Conservation (phyloP, 768 basidiomycete species). For the Rhizopogon roseolus region DNA sequence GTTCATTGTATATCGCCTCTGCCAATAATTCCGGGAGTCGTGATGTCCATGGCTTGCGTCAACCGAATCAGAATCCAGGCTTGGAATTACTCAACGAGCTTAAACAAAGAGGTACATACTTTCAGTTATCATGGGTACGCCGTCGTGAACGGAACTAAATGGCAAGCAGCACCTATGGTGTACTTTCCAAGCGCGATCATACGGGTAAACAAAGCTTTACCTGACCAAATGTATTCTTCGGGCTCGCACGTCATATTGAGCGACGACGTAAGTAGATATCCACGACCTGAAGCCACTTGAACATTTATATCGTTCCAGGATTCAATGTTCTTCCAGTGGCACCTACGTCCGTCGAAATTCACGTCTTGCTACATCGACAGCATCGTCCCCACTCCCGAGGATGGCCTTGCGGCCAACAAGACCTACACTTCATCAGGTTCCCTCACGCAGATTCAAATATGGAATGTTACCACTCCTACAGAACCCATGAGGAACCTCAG, state of each 20-base stretch:
- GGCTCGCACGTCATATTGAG: background rate
- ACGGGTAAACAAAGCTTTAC: slow-evolving; percentile 1
- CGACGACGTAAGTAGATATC: background rate
- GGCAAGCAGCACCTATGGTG: background rate
- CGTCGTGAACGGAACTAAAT: background rate
- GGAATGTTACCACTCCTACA: slow-evolving; percentile 11
- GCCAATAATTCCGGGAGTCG: background rate
- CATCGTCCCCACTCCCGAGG: slow-evolving; percentile 8
- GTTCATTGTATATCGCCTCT: background rate
- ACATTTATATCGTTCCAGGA: slow-evolving; percentile 8
- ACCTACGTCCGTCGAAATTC: slow-evolving; percentile 6
- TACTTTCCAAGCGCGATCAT: background rate
- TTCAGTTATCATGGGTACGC: background rate
- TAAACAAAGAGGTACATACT: background rate
- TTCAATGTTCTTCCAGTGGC: slow-evolving; percentile 20
- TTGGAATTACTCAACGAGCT: background rate
- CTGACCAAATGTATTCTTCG: background rate
- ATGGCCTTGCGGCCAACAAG: slow-evolving; percentile 9
- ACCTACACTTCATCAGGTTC: slow-evolving; percentile 9
- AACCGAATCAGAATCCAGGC: background rate
- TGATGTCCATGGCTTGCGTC: background rate
- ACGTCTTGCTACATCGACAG: slow-evolving; percentile 12
- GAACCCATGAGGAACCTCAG: slow-evolving; percentile 3
- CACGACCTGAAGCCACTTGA: background rate
- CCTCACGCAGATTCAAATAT: slow-evolving; percentile 13